Base-by-base conservation (phyloP, 2,329 filamentous ascomycete genomes). In the Pseudodiploospora longispora region DNA sequence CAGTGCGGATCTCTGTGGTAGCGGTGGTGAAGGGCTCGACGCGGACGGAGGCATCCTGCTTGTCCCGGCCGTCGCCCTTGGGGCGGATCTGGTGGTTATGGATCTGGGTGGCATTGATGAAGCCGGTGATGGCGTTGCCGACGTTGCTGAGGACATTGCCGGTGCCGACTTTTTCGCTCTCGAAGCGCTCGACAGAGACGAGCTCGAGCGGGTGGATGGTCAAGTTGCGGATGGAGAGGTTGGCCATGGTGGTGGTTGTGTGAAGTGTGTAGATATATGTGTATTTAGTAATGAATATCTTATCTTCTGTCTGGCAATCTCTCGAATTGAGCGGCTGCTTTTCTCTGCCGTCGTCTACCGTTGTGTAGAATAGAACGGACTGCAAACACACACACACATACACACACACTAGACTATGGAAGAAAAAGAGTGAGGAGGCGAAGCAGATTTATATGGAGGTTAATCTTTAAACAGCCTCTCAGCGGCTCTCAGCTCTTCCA, bases 151-250 rank as follows among this genome's bases (percentile, higher is more conserved):
- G 53, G 10, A 71, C 62, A 50, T 74, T 61, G 45, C 63, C 63
- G 30, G 62, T 62, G 36, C 68, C 42, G 68, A 67, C 55, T 27
- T 62, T 61, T 47, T 69, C 59, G 30, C 63, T 74, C 52, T 81
- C 76, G 61, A 89, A 89, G 53, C 83, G 82, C 68, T 94, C 85
- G 47, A 91, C 71, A 47, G 59, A 72, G 62, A 81, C 82, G 55
- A 96, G 75, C 53, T 83, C 78, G 44, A 95, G 70, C n/a, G 80
- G 74, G 40, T 77, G 82, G 46, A 78, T 71, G 37, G 87, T 91
- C 52, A 95, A 70, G 63, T 96, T 96, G 56, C 90, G 87, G 56
- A 96, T 78, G 4, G 77, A 85, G 53, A 95, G 69, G 46, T 67
- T 63, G 12, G 69, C 63, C 73, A 76, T 77, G 45, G 46, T 51